These are phyloP conservation scores for Tremella mesenterica DNA, from an alignment of 768 basidiomycete genomes.

Conservation along the genomic window DNA sequence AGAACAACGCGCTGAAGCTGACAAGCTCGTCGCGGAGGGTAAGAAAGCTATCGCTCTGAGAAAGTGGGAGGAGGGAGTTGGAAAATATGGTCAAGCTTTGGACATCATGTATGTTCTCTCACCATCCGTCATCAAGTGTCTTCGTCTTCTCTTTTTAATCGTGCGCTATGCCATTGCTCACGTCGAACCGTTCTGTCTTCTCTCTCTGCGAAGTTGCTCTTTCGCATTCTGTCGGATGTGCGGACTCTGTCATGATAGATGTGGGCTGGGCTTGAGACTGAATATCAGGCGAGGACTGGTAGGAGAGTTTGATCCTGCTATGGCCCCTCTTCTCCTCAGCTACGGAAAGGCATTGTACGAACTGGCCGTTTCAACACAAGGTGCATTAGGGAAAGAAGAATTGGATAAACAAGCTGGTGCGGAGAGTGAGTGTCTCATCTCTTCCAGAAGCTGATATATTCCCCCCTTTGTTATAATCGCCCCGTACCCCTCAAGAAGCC, in stretches of 20 bases:
- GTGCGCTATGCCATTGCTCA: too few relatives aligned
- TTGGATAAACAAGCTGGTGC: constrained; percentile 46
- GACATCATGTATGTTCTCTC: constrained; percentile 42
- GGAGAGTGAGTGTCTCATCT: constrained; percentile 15
- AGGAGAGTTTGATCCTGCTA: constrained; percentile 72
- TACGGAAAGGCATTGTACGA: constrained; percentile 91
- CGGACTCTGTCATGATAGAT: too few relatives aligned
- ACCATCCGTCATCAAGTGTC: constrained; percentile 4
- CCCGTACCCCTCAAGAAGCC: too few relatives aligned
- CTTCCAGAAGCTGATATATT: too few relatives aligned
- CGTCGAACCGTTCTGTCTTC: background rate
- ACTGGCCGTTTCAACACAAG: constrained; percentile 75
- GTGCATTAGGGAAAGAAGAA: constrained; percentile 84
- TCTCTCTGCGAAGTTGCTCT: too few relatives aligned
- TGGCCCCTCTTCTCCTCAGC: constrained; percentile 76
- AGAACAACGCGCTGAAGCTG: constrained; percentile 11
- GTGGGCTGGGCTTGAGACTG: too few relatives aligned
- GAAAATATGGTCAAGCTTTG: constrained; percentile 41
- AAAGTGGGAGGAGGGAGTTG: constrained; percentile 41
- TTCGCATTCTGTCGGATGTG: background rate
- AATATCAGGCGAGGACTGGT: constrained; percentile 42
- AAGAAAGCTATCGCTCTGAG: constrained; percentile 42
- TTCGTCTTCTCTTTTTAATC: background rate
- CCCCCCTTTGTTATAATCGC: too few relatives aligned
- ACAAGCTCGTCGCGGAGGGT: constrained; percentile 36